Evolutionary conservation across 2,329 filamentous ascomycete genomes (phyloP).

Genomic region (Phialophora verrucosa): DNA sequence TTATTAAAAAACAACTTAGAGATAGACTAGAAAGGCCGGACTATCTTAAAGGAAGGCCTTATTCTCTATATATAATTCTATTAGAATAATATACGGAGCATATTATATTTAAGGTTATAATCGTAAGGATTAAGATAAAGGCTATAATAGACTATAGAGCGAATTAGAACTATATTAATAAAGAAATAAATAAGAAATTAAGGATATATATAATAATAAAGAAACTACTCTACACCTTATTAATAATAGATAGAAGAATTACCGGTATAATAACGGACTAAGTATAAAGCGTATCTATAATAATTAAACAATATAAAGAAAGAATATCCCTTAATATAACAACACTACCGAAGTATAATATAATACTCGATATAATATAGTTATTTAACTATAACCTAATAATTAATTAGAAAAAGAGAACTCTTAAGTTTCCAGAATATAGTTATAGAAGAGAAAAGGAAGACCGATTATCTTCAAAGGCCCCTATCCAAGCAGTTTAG

Average conservation of each 20-base stretch:
- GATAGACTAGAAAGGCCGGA: neutral
- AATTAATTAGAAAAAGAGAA: neutral
- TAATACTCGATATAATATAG: neutral
- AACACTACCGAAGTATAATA: neutral
- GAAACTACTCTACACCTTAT: too few relatives aligned
- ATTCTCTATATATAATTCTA: neutral
- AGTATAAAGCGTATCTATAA: neutral
- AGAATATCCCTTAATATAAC: neutral
- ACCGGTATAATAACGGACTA: too few relatives aligned
- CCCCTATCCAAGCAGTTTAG: neutral
- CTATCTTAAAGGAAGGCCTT: neutral
- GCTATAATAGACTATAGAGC: too few relatives aligned
- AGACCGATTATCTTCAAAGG: neutral
- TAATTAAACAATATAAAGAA: neutral
- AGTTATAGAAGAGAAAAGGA: neutral
- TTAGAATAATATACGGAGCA: neutral
- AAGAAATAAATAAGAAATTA: too few relatives aligned
- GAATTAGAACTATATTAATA: too few relatives aligned
- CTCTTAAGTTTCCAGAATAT: neutral
- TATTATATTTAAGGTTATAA: neutral
- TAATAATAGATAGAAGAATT: too few relatives aligned
- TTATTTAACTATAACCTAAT: neutral
- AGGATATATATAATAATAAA: too few relatives aligned
- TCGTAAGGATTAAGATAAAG: too few relatives aligned
- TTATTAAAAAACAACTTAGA: too few relatives aligned